Conservation (phyloP, 2,329 filamentous ascomycete genomes). For the Ophiostoma himal-ulmi region DNA sequence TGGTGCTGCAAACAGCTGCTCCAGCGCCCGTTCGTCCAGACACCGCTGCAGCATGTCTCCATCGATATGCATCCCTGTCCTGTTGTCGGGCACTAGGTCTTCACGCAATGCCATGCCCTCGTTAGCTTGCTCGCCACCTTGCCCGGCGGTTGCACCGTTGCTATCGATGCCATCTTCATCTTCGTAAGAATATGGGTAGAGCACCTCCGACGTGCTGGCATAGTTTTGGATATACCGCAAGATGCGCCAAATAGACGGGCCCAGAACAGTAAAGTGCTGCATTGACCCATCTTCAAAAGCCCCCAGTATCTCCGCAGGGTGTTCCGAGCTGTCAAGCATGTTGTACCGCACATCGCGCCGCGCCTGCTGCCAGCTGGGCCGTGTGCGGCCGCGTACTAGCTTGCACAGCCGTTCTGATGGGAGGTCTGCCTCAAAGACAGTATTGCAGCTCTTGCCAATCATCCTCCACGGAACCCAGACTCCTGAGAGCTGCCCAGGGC, state of each 20-base stretch:
- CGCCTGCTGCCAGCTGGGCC: conserved; percentile 46
- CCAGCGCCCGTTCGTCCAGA: conserved; percentile 42
- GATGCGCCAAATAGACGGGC: conserved; percentile 57
- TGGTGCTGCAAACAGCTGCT: conserved; percentile 36
- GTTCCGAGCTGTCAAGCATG: conserved; percentile 38
- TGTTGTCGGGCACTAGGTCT: conserved; percentile 33
- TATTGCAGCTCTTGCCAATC: conserved; percentile 38
- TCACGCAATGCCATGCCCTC: conserved; percentile 31
- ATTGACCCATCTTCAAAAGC: conserved; percentile 64
- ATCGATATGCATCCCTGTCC: conserved; percentile 56
- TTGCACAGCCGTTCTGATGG: conserved; percentile 49
- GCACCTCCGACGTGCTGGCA: conserved; percentile 42
- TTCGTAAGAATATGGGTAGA: conserved; percentile 46
- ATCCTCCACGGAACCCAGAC: conserved; percentile 46
- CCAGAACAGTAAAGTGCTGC: conserved; percentile 63
- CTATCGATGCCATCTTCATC: conserved; percentile 12
- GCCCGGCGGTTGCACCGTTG: neutral
- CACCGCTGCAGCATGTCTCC: conserved; percentile 59
- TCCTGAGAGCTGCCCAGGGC: conserved; percentile 43
- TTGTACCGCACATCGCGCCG: conserved; percentile 38
- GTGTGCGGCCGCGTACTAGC: conserved; percentile 48
- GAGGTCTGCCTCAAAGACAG: conserved; percentile 54
- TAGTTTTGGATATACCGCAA: conserved; percentile 70
- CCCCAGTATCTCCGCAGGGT: conserved; percentile 52
- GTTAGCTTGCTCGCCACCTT: conserved; percentile 23